Evolutionary conservation across 345 rosid genomes (phyloP).

Genomic region (Euphorbia lathyris): DNA sequence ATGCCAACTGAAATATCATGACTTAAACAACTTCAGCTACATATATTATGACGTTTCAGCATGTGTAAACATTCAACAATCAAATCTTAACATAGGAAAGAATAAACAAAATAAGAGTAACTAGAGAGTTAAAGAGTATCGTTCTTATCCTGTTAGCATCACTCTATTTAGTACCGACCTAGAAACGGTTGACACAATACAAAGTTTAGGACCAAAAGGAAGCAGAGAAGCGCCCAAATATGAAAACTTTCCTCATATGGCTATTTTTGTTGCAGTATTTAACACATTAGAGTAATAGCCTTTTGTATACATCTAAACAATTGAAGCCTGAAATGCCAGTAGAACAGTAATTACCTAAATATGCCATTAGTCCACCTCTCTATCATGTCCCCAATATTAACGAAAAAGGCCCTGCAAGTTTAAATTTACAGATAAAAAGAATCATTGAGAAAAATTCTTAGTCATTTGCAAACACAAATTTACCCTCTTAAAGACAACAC

Average conservation of each 20-base stretch:
- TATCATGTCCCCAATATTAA: slow-evolving; percentile 78
- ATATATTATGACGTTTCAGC: too few species aligned
- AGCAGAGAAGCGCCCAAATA: not conserved
- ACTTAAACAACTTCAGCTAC: not conserved
- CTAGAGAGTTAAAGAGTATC: slow-evolving; percentile 55
- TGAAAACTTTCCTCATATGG: not conserved
- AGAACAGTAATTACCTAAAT: slow-evolving; percentile 50
- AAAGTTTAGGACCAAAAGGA: not conserved
- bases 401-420: slow-evolving; percentile 63
- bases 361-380: slow-evolving; percentile 88
- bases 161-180: slow-evolving; percentile 88
- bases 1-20: slow-evolving; percentile 50
- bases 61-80: too few species aligned
- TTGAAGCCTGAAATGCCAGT: not conserved
- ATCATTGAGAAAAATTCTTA: not conserved
- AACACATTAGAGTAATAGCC: too few species aligned
- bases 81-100: too few species aligned
- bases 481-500: slow-evolving; percentile 63
- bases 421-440: slow-evolving; percentile 2
- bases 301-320: not conserved
- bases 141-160: slow-evolving; percentile 66
- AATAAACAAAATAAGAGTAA: not conserved
- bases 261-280: too few species aligned
- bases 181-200: not conserved
- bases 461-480: too few species aligned